These are phyloP conservation scores for Ceratobasidium sp. DNA, from an alignment of 1,284 basidiomycete species.

Conservation along the genomic window DNA sequence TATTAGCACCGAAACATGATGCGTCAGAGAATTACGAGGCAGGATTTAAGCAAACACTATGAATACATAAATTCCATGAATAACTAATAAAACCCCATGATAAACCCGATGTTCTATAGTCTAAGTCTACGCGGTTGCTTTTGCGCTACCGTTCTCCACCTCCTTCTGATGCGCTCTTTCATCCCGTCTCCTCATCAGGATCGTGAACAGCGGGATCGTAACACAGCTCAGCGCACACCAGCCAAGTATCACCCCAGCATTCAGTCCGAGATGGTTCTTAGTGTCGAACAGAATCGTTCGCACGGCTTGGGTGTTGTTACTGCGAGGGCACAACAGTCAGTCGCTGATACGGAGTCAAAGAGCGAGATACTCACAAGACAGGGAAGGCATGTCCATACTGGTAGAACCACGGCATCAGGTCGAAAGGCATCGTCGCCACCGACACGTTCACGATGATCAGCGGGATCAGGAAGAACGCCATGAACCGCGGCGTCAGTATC, in stretches of 20 bases:
- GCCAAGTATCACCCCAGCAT: conserved; percentile 64
- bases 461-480: conserved; percentile 49
- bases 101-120: too few relatives aligned
- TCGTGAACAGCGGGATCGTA: conserved; percentile 52
- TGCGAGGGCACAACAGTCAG: neutral
- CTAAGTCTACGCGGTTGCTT: too few relatives aligned
- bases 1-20: too few relatives aligned
- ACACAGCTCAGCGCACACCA: conserved; percentile 61
- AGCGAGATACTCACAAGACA: conserved; percentile 53
- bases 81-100: too few relatives aligned
- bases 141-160: too few relatives aligned
- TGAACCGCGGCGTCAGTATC: conserved; percentile 49
- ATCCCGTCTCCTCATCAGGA: neutral
- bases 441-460: conserved; percentile 60
- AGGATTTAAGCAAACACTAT: too few relatives aligned
- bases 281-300: conserved; percentile 67
- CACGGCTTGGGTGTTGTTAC: conserved; percentile 31
- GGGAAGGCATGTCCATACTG: conserved; percentile 57
- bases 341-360: neutral
- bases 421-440: conserved; percentile 57
- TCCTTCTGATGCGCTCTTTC: too few relatives aligned
- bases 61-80: too few relatives aligned
- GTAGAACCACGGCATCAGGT: conserved; percentile 60
- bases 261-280: conserved; percentile 61
- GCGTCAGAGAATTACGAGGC: too few relatives aligned